These are phyloP conservation scores for Fragaria nilgerrensis DNA, from an alignment of 306 rosid genomes.

Conservation along the genomic window DNA sequence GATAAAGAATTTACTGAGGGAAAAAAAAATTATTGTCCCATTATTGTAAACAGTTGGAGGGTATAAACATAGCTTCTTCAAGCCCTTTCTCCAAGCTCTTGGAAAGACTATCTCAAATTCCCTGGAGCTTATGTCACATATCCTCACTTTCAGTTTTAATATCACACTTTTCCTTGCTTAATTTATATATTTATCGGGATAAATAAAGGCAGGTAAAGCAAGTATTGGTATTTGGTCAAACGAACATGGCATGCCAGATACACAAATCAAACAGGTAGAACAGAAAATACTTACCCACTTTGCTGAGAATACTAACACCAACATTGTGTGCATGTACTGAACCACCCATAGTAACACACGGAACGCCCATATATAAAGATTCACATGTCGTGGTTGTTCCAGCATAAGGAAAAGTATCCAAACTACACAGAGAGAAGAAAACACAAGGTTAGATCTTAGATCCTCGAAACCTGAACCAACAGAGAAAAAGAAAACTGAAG, in stretches of 20 bases:
- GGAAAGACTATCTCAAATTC: background rate
- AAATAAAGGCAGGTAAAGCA: background rate
- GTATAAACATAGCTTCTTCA: background rate
- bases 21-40: background rate
- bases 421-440: conserved; percentile 44
- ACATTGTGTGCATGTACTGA: conserved; percentile 98
- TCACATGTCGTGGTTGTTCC: conserved; percentile 98
- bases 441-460: conserved; percentile 17
- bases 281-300: conserved; percentile 63
- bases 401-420: conserved; percentile 99
- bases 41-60: background rate
- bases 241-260: conserved; percentile 5
- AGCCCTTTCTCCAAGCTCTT: background rate
- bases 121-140: background rate
- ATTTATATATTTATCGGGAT: background rate
- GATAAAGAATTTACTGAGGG: background rate
- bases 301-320: conserved; percentile 95
- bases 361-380: conserved; percentile 98
- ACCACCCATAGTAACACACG: conserved; percentile 97
- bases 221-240: background rate
- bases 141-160: background rate
- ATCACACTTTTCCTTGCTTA: background rate
- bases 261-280: conserved; percentile 14
- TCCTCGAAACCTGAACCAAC: background rate
- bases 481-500: conserved; percentile 6